Conservation (phyloP, 2,329 filamentous ascomycete species). For the Trichoderma oligosporum region DNA sequence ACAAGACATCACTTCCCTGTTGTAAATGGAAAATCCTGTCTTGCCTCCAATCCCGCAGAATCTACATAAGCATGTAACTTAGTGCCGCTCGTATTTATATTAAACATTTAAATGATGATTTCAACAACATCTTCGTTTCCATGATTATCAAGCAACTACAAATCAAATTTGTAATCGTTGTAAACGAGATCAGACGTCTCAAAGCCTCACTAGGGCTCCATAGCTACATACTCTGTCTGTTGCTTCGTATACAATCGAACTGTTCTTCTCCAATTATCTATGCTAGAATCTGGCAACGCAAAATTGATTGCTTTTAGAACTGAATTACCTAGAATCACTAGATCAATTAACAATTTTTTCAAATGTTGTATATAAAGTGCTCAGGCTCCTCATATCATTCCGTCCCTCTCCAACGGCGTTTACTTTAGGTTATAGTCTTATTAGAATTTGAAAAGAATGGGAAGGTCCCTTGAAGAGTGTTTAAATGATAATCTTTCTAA, state of each 20-base stretch:
- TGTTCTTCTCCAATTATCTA: conserved; percentile 44
- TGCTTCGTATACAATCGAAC: conserved; percentile 38
- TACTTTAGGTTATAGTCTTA: no score
- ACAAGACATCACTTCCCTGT: neutral
- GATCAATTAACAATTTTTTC: no score
- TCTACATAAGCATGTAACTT: neutral
- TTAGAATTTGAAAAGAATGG: no score
- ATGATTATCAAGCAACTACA: neutral
- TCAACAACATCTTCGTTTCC: neutral
- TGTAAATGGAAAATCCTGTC: neutral
- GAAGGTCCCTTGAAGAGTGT: no score
- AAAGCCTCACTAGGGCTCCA: conserved; percentile 36
- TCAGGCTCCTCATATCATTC: conserved; percentile 17
- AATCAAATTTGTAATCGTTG: conserved; percentile 23
- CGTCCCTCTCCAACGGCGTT: no score
- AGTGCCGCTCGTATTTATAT: neutral
- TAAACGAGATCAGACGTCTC: conserved; percentile 48
- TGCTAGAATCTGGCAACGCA: conserved; percentile 32
- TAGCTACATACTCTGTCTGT: conserved; percentile 38
- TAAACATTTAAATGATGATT: neutral
- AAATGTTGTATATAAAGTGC: conserved; percentile 12
- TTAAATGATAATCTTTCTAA: no score
- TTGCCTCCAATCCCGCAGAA: neutral
- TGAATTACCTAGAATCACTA: conserved; percentile 43
- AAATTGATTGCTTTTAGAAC: conserved; percentile 29